A percentile compares a stretch with the other conserved stretches of the same genome.
Conservation (phyloP, 441 rosid species). For the Mallotus japonicus region DNA sequence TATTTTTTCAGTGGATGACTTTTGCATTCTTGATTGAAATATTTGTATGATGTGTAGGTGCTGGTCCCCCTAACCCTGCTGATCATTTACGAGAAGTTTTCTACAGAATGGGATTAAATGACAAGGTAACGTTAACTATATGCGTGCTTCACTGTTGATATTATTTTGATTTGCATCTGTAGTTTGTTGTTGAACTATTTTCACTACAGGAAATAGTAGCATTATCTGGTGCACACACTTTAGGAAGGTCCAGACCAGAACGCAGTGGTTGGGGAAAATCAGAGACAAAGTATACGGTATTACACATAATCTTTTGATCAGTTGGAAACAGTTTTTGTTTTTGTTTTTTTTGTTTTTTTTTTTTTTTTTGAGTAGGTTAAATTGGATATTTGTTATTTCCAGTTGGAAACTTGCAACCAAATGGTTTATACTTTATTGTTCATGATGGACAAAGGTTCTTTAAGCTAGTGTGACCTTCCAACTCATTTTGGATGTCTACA, state of each 20-base stretch:
- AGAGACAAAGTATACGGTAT: conserved; percentile 91
- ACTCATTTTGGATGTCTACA: neutral
- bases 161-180: conserved; percentile 13
- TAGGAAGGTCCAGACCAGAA: conserved; percentile 92
- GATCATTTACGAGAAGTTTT: conserved; percentile 81
- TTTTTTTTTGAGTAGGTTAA: neutral
- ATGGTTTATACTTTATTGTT: conserved; percentile 4
- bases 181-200: conserved; percentile 18
- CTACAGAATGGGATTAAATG: conserved; percentile 90
- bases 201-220: conserved; percentile 84
- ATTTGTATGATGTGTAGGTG: conserved; percentile 44
- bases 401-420: neutral
- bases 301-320: conserved; percentile 11
- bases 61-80: conserved; percentile 87
- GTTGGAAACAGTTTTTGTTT: neutral
- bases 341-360: too few species aligned
- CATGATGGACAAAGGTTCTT: neutral
- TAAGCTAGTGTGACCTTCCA: neutral
- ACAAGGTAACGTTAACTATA: conserved; percentile 48
- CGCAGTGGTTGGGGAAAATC: conserved; percentile 98
- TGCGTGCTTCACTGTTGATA: neutral
- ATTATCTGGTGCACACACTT: conserved; percentile 91
- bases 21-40: conserved; percentile 4
- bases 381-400: neutral
- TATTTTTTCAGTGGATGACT: neutral